phyloP scores from a whole-genome alignment of 1,284 basidiomycete species.

The Tremellales sp. region DNA sequence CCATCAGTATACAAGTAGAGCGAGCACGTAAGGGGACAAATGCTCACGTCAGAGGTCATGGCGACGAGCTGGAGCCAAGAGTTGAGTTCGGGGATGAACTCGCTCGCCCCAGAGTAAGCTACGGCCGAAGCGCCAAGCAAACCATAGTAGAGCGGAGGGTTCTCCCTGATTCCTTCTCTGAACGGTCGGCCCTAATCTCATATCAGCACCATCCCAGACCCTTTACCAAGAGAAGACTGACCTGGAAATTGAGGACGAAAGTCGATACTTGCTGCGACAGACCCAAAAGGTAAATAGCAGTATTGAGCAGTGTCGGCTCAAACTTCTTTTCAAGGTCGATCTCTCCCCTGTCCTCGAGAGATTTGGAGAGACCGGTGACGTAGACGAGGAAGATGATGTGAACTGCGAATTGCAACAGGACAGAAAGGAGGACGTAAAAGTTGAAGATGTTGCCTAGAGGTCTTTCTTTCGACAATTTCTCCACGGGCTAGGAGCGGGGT shows the following conservation, averaged over 20 bases:
- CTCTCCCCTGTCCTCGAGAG: conserved; percentile 66
- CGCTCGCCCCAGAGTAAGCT: conserved; percentile 86
- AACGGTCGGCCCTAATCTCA: conserved; percentile 84
- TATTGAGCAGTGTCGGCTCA: conserved; percentile 86
- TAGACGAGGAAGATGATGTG: conserved; percentile 85
- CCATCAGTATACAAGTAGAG: not conserved
- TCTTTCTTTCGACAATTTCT: conserved; percentile 83
- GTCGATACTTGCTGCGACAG: conserved; percentile 94
- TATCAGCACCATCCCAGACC: not conserved
- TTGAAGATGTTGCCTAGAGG: conserved; percentile 94
- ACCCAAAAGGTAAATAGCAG: conserved; percentile 87
- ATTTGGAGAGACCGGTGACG: conserved; percentile 77
- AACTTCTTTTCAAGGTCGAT: conserved; percentile 94
- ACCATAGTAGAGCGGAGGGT: conserved; percentile 84
- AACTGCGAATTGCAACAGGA: conserved; percentile 83
- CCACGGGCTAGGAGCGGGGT: conserved; percentile 60
- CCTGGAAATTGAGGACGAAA: conserved; percentile 94
- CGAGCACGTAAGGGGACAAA: not conserved
- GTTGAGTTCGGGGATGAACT: conserved; percentile 93
- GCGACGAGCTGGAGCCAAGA: conserved; percentile 95
- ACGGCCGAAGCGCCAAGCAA: conserved; percentile 79
- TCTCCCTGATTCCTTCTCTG: conserved; percentile 92
- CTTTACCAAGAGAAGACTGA: conserved; percentile 22
- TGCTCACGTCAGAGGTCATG: conserved; percentile 68
- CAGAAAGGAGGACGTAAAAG: conserved; percentile 83